Conservation (phyloP, 306 rosid species). For the Begonia loranthoides region DNA sequence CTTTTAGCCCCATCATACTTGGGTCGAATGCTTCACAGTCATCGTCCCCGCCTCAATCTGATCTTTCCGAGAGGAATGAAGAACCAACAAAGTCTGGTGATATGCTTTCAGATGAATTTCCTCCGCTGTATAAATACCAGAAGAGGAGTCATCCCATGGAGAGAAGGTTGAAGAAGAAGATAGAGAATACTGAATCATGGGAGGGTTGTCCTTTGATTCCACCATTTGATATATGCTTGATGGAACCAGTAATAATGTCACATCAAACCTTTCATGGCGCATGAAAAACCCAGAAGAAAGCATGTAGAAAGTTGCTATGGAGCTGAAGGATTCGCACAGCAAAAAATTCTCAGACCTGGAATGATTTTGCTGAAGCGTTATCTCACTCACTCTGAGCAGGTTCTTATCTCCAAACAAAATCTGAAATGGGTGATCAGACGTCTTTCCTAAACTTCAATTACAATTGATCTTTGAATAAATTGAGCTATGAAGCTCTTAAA, state of each 20-base stretch:
- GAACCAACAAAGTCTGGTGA: no score
- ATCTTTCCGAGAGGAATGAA: not conserved
- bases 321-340: not conserved
- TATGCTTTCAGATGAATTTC: no score
- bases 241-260: no score
- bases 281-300: slow-evolving; percentile 6
- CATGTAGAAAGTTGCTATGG: slow-evolving; percentile 1
- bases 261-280: not conserved
- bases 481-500: slow-evolving; percentile 9
- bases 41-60: not conserved
- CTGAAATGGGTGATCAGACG: no score
- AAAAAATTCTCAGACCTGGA: slow-evolving; percentile 33
- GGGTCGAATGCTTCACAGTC: not conserved
- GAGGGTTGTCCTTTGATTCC: not conserved
- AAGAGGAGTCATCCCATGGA: not conserved
- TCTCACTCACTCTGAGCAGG: slow-evolving; percentile 32
- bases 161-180: no score
- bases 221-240: slow-evolving; percentile 33
- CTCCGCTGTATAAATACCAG: not conserved
- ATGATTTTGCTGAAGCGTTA: slow-evolving; percentile 46
- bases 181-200: no score
- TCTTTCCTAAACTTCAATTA: no score
- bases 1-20: not conserved
- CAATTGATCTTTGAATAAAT: not conserved
- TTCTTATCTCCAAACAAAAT: slow-evolving; percentile 7